Evolutionary conservation across 129 eudicot species (phyloP), one percentile per base, ranked within the genome.

Genomic region (Artemisia annua): DNA sequence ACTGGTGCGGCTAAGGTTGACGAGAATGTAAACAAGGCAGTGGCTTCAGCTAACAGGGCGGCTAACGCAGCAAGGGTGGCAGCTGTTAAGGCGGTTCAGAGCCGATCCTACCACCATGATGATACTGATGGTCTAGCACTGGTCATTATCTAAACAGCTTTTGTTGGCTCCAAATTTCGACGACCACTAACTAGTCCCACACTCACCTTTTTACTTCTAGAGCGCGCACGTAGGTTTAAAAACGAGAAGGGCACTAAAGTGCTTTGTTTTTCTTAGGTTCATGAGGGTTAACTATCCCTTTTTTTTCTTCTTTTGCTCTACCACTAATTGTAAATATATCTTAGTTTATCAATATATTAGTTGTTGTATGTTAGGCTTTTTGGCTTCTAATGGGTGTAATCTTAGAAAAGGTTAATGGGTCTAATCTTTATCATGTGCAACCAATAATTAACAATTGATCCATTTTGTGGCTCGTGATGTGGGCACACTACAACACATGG

Each of bases 61-160:
- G 96, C 96, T 39, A 89, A 75, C 80, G 89, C 96, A 48, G 96
- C 89, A 18, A 80, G 96, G 70, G 96, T 89, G 63, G 86, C 88
- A 10, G 96, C 96, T 2, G 88, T 89, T 48, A 86, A 83, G 75
- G 96, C 96, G 1, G 92, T 89, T 66, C 96, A 89, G 73, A 86
- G 79, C 67, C 89, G 79, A 20, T 66, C 83, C 72, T 77, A 77
- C 77, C 84, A 77, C 63, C 76, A 70, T 3, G 28, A 65, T 15
- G 72, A 67, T 59, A 65, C 43, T 39, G 75, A 46, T 11, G 46
- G 78, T 71, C 54, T 74, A 13, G 73, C 55, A 57, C 11, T 78
- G 50, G 54, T 71, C 15, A 44, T 64, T 24, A 75, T 80, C 39
- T 80, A 62, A 87, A 26, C 63, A 11, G 66, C 66, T 9, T 16